Evolutionary conservation across 805 yeast genomes (phyloP), one percentile per base, ranked within the genome.

Genomic region (Pichia paraexigua): DNA sequence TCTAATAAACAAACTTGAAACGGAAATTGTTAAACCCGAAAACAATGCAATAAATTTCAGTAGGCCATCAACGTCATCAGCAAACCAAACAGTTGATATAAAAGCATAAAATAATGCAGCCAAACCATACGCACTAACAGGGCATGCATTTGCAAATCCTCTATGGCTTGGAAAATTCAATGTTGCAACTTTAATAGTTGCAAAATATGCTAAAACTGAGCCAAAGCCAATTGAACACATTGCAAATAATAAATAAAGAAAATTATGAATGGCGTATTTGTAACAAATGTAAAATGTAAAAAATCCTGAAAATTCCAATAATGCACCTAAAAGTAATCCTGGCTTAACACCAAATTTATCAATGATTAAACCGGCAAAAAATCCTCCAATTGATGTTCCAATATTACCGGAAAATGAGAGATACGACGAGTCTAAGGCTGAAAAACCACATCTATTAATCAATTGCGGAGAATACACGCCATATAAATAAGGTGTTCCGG

Each of bases 381-480:
- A 70, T 0, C 92, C 92, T 25, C 89, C 83, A 11, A 83, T 58
- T 0, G 87, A 79, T 2, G 83, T 71, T 5, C 95, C 95, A 9
- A 83, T 62, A 42, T 77, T 80, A 24, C 83, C 69, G 0, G 84
- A 76, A 39, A 85, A 67, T 0, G 92, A 80, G 5, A 86, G 71
- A 15, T 78, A 74, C 2, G 90, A 86, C 9, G 89, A 78, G 55
- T 79, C 79, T 0, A 79, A 70, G 0, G 85, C 76, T 0, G 83
- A 75, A 27, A 85, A 71, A 0, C 79, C 75, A 24, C 85, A 78
- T 57, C 74, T 68, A 25, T 71, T 68, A 27, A 83, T 74, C 55
- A 86, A 68, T 61, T 85, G 90, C 2, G 92, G 91, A 1, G 89
- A 82, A 61, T 80, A 86, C n/a, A 80, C 78, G 0, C 91, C 87